A percentile compares a stretch with the other conserved stretches of the same genome.
Conservation (phyloP, 1,139 yeast species). For the Kurtzmaniella quercitrusa region DNA sequence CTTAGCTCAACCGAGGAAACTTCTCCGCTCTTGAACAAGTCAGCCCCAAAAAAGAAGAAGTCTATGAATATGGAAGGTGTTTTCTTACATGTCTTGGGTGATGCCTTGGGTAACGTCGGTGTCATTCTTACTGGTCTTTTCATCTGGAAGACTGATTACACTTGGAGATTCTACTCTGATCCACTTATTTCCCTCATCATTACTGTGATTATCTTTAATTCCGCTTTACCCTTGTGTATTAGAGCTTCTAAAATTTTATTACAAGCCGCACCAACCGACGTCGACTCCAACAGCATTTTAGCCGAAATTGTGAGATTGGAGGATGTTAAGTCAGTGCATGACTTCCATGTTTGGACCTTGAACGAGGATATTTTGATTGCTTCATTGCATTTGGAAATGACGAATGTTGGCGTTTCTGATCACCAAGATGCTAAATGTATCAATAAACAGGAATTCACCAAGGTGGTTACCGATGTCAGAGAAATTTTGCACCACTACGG, state of each 20-base stretch:
- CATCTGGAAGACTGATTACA: conserved; percentile 88
- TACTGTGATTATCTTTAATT: conserved; percentile 81
- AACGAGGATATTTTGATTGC: conserved; percentile 87
- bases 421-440: conserved; percentile 22
- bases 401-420: conserved; percentile 40
- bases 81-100: conserved; percentile 90
- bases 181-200: conserved; percentile 83
- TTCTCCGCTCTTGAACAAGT: conserved; percentile 25
- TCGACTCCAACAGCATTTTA: conserved; percentile 73
- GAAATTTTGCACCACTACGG: conserved; percentile 79
- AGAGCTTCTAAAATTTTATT: conserved; percentile 82
- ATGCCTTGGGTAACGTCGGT: conserved; percentile 93
- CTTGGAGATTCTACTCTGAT: conserved; percentile 85
- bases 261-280: conserved; percentile 86
- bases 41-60: conserved; percentile 30
- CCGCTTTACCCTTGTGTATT: conserved; percentile 87
- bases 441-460: conserved; percentile 48
- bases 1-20: conserved; percentile 21
- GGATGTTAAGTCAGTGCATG: conserved; percentile 84
- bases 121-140: conserved; percentile 86
- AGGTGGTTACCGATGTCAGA: conserved; percentile 74
- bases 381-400: conserved; percentile 79
- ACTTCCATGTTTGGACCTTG: conserved; percentile 94
- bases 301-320: conserved; percentile 61
- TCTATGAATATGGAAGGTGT: conserved; percentile 97